phyloP scores from a whole-genome alignment of 306 rosid genomes.

The Trifolium fragiferum region DNA sequence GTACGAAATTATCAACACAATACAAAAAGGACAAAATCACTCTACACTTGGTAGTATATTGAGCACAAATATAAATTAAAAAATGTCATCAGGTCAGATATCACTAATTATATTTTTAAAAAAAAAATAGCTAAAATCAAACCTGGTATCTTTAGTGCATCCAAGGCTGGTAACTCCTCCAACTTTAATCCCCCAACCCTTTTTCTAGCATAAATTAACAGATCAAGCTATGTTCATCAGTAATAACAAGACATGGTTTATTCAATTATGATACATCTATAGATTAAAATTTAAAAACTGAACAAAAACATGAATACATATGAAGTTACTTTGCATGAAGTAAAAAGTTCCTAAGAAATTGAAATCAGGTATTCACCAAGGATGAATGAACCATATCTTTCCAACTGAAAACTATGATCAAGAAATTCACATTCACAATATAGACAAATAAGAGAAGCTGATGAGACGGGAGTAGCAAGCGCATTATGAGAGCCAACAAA shows the following conservation, averaged over 20 bases:
- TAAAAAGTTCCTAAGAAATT: constrained; percentile 23
- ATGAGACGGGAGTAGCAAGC: constrained; percentile 16
- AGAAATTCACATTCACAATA: constrained; percentile 32
- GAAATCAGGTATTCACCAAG: constrained; percentile 20
- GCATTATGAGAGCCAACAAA: constrained; percentile 34
- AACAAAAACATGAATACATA: constrained; percentile 13
- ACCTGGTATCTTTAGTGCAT: constrained; percentile 92
- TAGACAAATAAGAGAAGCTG: constrained; percentile 33
- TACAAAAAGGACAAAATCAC: not conserved
- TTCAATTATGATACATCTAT: constrained; percentile 2
- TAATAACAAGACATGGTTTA: constrained; percentile 24
- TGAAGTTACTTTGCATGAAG: constrained; percentile 14
- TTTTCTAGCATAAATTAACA: constrained; percentile 64
- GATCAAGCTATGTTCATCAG: constrained; percentile 29
- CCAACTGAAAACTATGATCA: constrained; percentile 27
- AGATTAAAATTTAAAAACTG: not conserved
- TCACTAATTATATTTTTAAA: constrained; percentile 3
- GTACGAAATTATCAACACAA: constrained; percentile 1
- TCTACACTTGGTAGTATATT: not conserved
- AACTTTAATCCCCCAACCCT: constrained; percentile 91
- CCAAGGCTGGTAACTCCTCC: constrained; percentile 90
- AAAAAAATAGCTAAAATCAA: constrained; percentile 36
- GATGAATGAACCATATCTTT: constrained; percentile 27
- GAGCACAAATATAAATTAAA: constrained; percentile 13
- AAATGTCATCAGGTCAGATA: constrained; percentile 5